A percentile compares a stretch with the other conserved stretches of the same genome.
phyloP scores from a whole-genome alignment of 2,329 filamentous ascomycete species.

The Neopestalotiopsis clavispora region DNA sequence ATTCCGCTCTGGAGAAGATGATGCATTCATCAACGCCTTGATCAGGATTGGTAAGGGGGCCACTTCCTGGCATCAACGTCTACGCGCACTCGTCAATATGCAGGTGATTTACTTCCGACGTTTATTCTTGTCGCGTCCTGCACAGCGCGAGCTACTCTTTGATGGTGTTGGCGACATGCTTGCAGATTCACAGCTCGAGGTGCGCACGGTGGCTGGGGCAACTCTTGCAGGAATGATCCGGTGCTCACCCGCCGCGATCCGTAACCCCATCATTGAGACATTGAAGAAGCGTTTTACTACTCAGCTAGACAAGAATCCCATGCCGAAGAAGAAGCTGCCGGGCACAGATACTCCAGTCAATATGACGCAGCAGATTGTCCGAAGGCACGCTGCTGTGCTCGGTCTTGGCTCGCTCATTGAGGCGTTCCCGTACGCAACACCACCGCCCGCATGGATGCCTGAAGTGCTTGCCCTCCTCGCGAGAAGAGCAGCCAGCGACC shows the following conservation, averaged over 20 bases:
- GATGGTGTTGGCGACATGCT: slow-evolving; percentile 96
- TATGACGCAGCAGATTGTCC: slow-evolving; percentile 77
- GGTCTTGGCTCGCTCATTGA: slow-evolving; percentile 90
- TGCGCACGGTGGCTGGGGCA: slow-evolving; percentile 88
- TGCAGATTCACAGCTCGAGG: slow-evolving; percentile 88
- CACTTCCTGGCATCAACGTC: slow-evolving; percentile 90
- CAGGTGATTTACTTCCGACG: slow-evolving; percentile 98
- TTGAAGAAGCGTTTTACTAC: slow-evolving; percentile 81
- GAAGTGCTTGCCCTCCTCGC: slow-evolving; percentile 88
- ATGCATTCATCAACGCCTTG: slow-evolving; percentile 81
- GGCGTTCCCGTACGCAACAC: slow-evolving; percentile 94
- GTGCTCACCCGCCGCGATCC: slow-evolving; percentile 83
- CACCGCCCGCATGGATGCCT: slow-evolving; percentile 92
- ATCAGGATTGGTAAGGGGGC: slow-evolving; percentile 87
- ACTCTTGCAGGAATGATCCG: slow-evolving; percentile 98
- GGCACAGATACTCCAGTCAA: slow-evolving; percentile 74
- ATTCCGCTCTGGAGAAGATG: slow-evolving; percentile 84
- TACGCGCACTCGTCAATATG: slow-evolving; percentile 96
- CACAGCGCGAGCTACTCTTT: slow-evolving; percentile 81
- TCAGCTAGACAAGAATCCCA: slow-evolving; percentile 80
- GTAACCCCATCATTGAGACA: slow-evolving; percentile 75
- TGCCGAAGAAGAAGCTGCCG: slow-evolving; percentile 73
- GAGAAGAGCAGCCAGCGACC: slow-evolving; percentile 82
- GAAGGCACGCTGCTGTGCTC: slow-evolving; percentile 87
- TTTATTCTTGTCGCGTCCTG: slow-evolving; percentile 80